Base-by-base conservation (phyloP, 345 rosid genomes). In the Cardamine chenopodiifolia region DNA sequence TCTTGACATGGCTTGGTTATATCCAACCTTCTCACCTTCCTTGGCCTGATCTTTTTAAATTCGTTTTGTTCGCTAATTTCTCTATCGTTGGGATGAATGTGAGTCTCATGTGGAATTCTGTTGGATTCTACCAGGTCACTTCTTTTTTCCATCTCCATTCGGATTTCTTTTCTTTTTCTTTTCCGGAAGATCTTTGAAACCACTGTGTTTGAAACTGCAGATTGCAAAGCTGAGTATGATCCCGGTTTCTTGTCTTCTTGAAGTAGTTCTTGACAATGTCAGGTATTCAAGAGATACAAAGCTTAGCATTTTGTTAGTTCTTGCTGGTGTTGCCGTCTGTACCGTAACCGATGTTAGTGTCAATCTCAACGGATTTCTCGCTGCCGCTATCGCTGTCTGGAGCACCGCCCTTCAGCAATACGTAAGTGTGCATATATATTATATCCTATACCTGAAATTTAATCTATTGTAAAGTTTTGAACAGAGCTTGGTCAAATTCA, bases 31-130 rank as follows among this genome's bases (percentile, higher is more conserved):
- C 96, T 59, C 86, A 92, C 60, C 84, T 92, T 70, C 99, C 98
- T 4, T 70, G 86, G 34, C 57, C 83, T 20, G 99, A 96, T 56
- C 89, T 92, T 79, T 50, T 90, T 31, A 96, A 82, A 81, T 96
- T 89, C 69, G 97, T 96, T 62, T 29, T 96, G 76, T 96, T 92
- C 60, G 99, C 97, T 23, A 96, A 92, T 82, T 96, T 90, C 82
- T 96, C 99, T 10, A 90, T 96, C 37, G 98, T 96, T 83, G 98
- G 99, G 71, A 96, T 96, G 99, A 96, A 96, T 54, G 94, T 96
- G 59, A 96, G 99, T 78, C 83, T 96, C 55, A 92, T 96, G 99
- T 96, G 97, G 99, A 96, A 92, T 44, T 92, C 99, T n/a, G 99
- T 96, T n/a, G 99, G 99, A 29, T 96, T 96, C 76, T 96, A 96